phyloP scores from a whole-genome alignment of 2,329 filamentous ascomycete species.

The Aspergillus sp. region DNA sequence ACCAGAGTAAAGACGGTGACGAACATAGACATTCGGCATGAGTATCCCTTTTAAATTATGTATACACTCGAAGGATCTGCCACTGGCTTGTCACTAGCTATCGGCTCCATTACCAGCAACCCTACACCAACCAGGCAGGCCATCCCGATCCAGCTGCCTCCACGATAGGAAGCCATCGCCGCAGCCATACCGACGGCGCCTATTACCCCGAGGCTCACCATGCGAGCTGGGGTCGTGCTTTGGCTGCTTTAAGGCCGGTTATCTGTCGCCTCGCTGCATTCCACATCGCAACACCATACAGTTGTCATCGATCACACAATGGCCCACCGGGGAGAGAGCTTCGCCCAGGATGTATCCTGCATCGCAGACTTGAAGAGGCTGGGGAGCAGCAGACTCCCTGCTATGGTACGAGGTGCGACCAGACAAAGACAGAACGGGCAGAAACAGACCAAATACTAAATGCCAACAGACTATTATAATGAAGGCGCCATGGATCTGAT shows the following conservation, averaged over 20 bases:
- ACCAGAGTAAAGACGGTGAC: too few relatives aligned
- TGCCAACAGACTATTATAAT: slow-evolving; percentile 54
- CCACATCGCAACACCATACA: not conserved
- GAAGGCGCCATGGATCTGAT: slow-evolving; percentile 57
- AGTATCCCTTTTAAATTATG: too few relatives aligned
- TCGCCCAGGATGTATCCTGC: slow-evolving; percentile 31
- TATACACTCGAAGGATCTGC: too few relatives aligned
- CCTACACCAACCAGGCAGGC: not conserved
- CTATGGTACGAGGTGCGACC: slow-evolving; percentile 37
- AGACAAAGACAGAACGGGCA: not conserved
- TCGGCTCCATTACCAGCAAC: too few relatives aligned
- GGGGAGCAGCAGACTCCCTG: slow-evolving; percentile 41
- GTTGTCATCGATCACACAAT: slow-evolving; percentile 15
- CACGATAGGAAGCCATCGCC: not conserved
- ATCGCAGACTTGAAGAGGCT: slow-evolving; percentile 44
- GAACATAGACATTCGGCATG: too few relatives aligned
- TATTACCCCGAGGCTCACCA: not conserved
- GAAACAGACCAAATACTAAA: too few relatives aligned
- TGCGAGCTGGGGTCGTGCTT: not conserved
- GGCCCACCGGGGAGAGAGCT: slow-evolving; percentile 31
- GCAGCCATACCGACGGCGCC: not conserved
- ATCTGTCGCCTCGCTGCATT: not conserved
- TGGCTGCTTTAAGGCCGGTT: not conserved
- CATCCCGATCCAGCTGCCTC: not conserved
- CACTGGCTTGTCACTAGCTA: too few relatives aligned